Evolutionary conservation across 106 monocot species (phyloP), one percentile per base, ranked within the genome.

Genomic region (Platanthera guangdongensis): DNA sequence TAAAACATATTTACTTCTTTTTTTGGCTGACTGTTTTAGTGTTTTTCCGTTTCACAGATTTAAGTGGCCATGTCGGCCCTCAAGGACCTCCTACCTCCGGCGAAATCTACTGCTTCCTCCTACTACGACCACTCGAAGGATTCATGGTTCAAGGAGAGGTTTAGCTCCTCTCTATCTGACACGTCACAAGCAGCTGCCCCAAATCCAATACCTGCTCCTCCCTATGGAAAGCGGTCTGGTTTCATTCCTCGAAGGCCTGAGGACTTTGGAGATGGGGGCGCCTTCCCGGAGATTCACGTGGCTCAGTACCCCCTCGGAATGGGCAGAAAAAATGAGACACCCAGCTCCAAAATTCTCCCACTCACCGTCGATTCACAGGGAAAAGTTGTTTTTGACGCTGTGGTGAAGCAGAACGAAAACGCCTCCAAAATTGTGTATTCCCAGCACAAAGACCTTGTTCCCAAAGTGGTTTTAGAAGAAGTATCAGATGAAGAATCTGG

Each of bases 241-340:
- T 99, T 94, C 64, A 52, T 94, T 18, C 93, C 94, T 0, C 75
- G 94, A 32, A 91, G 76, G 76, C 86, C 85, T 6, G 99, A 94
- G 57, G 99, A 99, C 76, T 99, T 94, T 67, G 99, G 99, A 2
- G 99, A 99, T 75, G 99, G 99, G 0, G 99, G 99, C n/a, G 99
- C 99, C 48, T 99, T 94, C 76, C 99, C 99, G 16, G 99, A 99
- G 81, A 94, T 99, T 73, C 93, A 92, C 72, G 91, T 99, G 0
- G 92, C 88, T 4, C 99, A 99, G 83, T 99, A 99, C 57, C 93
- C 99, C 9, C 85, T 94, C 25, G 89, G 88, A 48, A 99, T 99
- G 99, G 94, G 99, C 21, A 83, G 94, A 14, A 86, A 84, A 60
- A 90, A 90, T 68, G 86, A 89, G 75, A 99, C 92, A 77, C 80